phyloP scores from a whole-genome alignment of 192 early-diverging fungal genomes.

The Entophlyctis helioformis region DNA sequence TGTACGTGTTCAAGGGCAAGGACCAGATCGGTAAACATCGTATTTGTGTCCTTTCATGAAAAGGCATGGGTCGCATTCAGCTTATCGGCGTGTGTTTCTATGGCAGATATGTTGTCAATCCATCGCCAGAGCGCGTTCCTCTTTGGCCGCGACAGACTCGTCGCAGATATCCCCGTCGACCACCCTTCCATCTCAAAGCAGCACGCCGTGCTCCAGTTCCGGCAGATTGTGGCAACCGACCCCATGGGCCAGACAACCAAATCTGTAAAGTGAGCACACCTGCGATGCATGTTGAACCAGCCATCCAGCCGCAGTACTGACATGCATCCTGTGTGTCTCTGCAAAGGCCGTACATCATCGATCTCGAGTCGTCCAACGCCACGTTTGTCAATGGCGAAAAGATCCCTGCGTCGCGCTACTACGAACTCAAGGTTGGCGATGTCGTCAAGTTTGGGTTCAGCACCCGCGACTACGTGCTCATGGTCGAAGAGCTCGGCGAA shows the following conservation, averaged over 20 bases:
- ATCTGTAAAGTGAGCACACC: conserved; percentile 43
- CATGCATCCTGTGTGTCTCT: neutral
- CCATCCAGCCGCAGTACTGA: too few species aligned
- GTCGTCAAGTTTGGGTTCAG: conserved; percentile 83
- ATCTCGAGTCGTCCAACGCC: conserved; percentile 85
- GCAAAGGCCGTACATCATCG: conserved; percentile 82
- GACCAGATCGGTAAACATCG: conserved; percentile 77
- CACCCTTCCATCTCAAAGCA: conserved; percentile 92
- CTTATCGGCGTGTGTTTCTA: conserved; percentile 1
- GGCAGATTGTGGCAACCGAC: conserved; percentile 46
- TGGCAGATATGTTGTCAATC: conserved; percentile 69
- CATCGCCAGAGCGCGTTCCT: conserved; percentile 78
- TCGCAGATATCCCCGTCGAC: conserved; percentile 88
- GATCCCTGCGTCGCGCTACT: conserved; percentile 65
- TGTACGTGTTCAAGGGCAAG: conserved; percentile 91
- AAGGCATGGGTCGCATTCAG: too few species aligned
- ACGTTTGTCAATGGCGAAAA: conserved; percentile 72
- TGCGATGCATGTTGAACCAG: too few species aligned
- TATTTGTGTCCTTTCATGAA: neutral
- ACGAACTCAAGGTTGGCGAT: conserved; percentile 74
- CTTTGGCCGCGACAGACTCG: conserved; percentile 71
- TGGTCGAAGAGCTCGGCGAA: conserved; percentile 71
- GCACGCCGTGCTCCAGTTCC: conserved; percentile 86
- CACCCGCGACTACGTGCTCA: conserved; percentile 83
- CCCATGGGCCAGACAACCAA: conserved; percentile 25